Percentiles rank a stretch among this genome's conserved stretches.
These are phyloP conservation scores for Aspergillus ochraceus DNA, from an alignment of 2,329 filamentous ascomycete species.

Conservation along the genomic window DNA sequence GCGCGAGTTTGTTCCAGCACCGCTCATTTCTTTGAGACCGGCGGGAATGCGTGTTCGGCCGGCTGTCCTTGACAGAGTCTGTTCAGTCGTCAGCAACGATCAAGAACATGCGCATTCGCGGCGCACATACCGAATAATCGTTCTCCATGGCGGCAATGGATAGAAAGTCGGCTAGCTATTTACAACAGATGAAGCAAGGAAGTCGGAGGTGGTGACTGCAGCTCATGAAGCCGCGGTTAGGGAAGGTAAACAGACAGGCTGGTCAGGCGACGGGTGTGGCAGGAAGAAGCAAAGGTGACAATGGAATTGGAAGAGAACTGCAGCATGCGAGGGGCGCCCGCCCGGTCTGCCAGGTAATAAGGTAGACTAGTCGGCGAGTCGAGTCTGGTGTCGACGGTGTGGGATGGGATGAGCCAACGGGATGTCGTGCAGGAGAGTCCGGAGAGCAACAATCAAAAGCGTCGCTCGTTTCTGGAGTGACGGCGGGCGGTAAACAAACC, in stretches of 20 bases:
- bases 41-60: constrained; percentile 34
- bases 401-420: background rate
- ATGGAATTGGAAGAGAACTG: constrained; percentile 6
- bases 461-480: constrained; percentile 32
- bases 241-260: background rate
- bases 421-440: constrained; percentile 1
- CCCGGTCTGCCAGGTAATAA: constrained; percentile 1
- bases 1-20: constrained; percentile 55
- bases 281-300: constrained; percentile 10
- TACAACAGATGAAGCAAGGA: background rate
- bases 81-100: background rate
- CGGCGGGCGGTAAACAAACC: constrained; percentile 35
- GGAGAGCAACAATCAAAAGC: constrained; percentile 1
- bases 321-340: constrained; percentile 16
- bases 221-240: constrained; percentile 1
- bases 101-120: background rate
- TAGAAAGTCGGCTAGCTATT: background rate
- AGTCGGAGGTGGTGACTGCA: background rate
- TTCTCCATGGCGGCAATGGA: constrained; percentile 28
- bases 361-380: constrained; percentile 6
- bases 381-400: background rate
- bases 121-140: constrained; percentile 31
- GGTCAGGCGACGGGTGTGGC: background rate
- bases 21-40: constrained; percentile 52
- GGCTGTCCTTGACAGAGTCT: constrained; percentile 28